These are phyloP conservation scores for Conticribra weissflogii DNA, from an alignment of 108 stramenopile species.

Conservation along the genomic window DNA sequence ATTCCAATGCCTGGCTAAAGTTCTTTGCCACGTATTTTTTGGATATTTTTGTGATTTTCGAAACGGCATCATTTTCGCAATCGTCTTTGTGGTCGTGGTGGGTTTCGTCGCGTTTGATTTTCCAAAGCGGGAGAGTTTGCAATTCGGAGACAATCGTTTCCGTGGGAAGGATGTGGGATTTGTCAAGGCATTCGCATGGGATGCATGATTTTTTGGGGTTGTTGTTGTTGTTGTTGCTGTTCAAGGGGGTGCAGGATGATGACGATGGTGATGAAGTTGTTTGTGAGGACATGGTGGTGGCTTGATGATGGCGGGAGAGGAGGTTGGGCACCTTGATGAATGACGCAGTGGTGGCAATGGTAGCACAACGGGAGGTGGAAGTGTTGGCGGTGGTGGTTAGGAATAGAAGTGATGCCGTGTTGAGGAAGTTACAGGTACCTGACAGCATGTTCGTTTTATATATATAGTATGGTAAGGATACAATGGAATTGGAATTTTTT, in stretches of 20 bases:
- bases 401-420: too few relatives aligned
- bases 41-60: too few relatives aligned
- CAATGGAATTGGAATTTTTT: too few relatives aligned
- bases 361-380: too few relatives aligned
- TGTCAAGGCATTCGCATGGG: slow-evolving; percentile 68
- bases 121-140: slow-evolving; percentile 31
- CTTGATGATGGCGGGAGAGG: not conserved
- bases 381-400: too few relatives aligned
- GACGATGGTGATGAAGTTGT: not conserved
- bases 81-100: slow-evolving; percentile 5
- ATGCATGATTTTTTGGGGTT: slow-evolving; percentile 42
- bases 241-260: not conserved
- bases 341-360: too few relatives aligned
- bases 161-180: slow-evolving; percentile 54
- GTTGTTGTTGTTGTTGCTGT: not conserved
- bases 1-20: slow-evolving; percentile 78
- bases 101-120: slow-evolving; percentile 7
- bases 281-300: not conserved
- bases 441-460: too few relatives aligned
- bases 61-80: too few relatives aligned
- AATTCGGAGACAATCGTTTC: slow-evolving; percentile 43
- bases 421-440: too few relatives aligned
- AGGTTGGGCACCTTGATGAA: too few relatives aligned
- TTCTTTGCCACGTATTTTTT: slow-evolving; percentile 59
- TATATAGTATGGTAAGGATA: too few relatives aligned